phyloP scores from a whole-genome alignment of 352 stramenopile genomes.

The Nothophytophthora sp. region DNA sequence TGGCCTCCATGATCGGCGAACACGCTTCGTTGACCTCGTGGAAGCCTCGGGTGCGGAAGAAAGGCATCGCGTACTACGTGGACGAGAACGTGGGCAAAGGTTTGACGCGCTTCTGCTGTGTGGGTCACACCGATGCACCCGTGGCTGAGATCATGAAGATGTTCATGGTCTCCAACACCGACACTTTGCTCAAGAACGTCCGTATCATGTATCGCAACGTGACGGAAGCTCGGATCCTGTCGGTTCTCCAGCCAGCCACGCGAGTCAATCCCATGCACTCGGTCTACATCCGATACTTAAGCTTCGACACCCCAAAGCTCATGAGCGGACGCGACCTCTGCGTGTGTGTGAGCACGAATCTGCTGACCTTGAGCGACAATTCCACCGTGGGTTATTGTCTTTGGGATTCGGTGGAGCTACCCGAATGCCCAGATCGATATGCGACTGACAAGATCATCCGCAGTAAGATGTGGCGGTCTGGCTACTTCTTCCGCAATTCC shows the following conservation, averaged over 20 bases:
- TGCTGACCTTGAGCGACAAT: constrained; percentile 17
- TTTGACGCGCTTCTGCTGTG: constrained; percentile 51
- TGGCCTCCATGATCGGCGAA: constrained; percentile 27
- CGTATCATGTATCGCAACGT: constrained; percentile 54
- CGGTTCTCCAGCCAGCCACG: constrained; percentile 29
- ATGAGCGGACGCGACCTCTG: constrained; percentile 42
- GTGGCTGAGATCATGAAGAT: constrained; percentile 50
- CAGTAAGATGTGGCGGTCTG: constrained; percentile 42
- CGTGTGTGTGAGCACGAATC: constrained; percentile 31
- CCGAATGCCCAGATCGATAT: constrained; percentile 30
- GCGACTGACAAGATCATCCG: constrained; percentile 32
- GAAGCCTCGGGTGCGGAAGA: constrained; percentile 34
- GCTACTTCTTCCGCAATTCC: constrained; percentile 46
- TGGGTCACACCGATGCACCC: constrained; percentile 35
- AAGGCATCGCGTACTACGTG: constrained; percentile 48
- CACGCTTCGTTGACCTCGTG: constrained; percentile 14
- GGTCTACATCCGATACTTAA: constrained; percentile 37
- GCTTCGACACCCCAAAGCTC: constrained; percentile 37
- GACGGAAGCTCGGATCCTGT: constrained; percentile 47
- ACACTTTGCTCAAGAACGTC: constrained; percentile 47
- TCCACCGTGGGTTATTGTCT: constrained; percentile 62
- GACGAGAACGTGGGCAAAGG: constrained; percentile 40
- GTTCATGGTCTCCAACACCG: constrained; percentile 41
- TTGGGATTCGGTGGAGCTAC: constrained; percentile 51
- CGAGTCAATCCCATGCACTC: constrained; percentile 26